Conservation (phyloP, 257 asterid species). For the Solanum piurae region DNA sequence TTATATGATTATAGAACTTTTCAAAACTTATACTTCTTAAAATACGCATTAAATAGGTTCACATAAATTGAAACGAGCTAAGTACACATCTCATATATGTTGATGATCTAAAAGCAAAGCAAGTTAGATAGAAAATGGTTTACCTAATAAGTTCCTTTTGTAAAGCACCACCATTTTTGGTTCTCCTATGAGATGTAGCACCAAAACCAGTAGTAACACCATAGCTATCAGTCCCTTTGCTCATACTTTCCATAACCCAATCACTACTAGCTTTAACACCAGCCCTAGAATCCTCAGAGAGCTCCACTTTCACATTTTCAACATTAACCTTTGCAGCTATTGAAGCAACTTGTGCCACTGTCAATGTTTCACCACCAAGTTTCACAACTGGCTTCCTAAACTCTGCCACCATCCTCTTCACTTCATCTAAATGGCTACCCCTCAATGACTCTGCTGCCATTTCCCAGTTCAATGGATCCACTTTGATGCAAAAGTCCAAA, state of each 20-base stretch:
- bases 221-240: constrained; percentile 78
- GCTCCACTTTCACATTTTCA: constrained; percentile 49
- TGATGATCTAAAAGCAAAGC: neutral
- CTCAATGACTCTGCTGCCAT: constrained; percentile 62
- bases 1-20: neutral
- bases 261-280: constrained; percentile 95
- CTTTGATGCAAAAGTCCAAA: constrained; percentile 25
- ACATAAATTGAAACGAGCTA: neutral
- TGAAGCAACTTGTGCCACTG: constrained; percentile 80
- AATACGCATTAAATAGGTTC: neutral
- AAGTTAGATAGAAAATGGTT: neutral
- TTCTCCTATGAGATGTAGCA: constrained; percentile 81
- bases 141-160: constrained; percentile 92
- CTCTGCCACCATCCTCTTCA: constrained; percentile 79
- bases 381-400: constrained; percentile 63
- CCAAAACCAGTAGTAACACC: constrained; percentile 94
- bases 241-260: constrained; percentile 91
- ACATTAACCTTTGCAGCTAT: constrained; percentile 48
- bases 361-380: constrained; percentile 71
- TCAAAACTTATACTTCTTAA: neutral
- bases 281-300: constrained; percentile 62
- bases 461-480: constrained; percentile 82
- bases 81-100: neutral
- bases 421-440: constrained; percentile 88
- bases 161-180: constrained; percentile 87